Evolutionary conservation across 352 stramenopile species (phyloP).

Genomic region (Globisporangium spinosum): DNA sequence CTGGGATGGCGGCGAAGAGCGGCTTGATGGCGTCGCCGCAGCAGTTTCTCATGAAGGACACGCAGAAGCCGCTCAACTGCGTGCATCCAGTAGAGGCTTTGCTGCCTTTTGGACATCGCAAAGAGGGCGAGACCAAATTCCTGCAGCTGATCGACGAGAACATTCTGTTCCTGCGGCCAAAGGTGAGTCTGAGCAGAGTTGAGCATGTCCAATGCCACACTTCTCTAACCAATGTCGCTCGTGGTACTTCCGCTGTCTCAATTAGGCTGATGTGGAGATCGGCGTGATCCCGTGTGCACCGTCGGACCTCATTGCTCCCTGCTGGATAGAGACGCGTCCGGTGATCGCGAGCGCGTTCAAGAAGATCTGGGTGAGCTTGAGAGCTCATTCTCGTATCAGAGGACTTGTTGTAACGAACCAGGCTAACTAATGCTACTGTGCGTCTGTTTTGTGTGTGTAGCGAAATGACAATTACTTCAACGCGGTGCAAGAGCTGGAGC

Average conservation of each 20-base stretch:
- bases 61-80: conserved; percentile 40
- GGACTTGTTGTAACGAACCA: not conserved
- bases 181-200: conserved; percentile 26
- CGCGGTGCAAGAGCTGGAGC: conserved; percentile 60
- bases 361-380: conserved; percentile 47
- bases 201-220: not conserved
- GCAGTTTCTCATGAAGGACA: conserved; percentile 36
- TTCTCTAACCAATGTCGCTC: not conserved
- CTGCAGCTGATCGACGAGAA: conserved; percentile 52
- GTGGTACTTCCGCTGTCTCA: not conserved
- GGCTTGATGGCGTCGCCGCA: conserved; percentile 38
- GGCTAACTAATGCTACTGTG: not conserved
- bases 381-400: not conserved
- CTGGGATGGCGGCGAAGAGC: conserved; percentile 27
- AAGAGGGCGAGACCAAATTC: conserved; percentile 62
- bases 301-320: conserved; percentile 47
- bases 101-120: conserved; percentile 52
- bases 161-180: conserved; percentile 59
- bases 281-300: conserved; percentile 57
- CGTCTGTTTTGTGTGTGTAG: conserved; percentile 22
- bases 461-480: conserved; percentile 54
- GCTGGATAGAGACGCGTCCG: conserved; percentile 62
- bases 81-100: conserved; percentile 51
- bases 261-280: conserved; percentile 62
- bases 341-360: conserved; percentile 58